A percentile compares a stretch with the other conserved stretches of the same genome.
These are phyloP conservation scores for Gonium pectorale DNA, from an alignment of 139 green algal genomes.

Conservation along the genomic window DNA sequence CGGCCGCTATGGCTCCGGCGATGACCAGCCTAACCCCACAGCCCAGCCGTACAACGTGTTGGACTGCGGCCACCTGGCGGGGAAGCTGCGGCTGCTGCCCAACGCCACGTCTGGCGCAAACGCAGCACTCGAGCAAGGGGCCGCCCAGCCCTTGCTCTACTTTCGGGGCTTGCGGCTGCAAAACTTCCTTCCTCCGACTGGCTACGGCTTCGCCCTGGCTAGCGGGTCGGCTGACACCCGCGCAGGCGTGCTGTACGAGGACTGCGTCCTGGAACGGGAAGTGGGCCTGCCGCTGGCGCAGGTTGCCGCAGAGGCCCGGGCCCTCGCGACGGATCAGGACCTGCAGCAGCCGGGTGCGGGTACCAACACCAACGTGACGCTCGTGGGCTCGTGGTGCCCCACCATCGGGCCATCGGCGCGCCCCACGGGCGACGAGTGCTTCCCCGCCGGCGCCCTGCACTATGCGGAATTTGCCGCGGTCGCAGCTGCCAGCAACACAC, in stretches of 20 bases:
- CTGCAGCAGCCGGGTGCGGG: too few relatives aligned
- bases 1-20: not conserved
- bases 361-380: too few relatives aligned
- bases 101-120: not conserved
- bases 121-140: not conserved
- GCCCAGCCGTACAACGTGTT: not conserved
- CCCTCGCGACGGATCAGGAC: not conserved
- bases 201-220: not conserved
- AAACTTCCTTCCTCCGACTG: constrained; percentile 19
- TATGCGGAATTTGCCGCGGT: too few relatives aligned
- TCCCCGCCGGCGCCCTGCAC: too few relatives aligned
- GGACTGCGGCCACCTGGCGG: not conserved
- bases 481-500: too few relatives aligned
- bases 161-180: constrained; percentile 8
- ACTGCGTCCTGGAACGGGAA: not conserved
- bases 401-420: too few relatives aligned
- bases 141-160: not conserved
- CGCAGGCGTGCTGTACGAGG: not conserved
- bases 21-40: too few relatives aligned
- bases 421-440: too few relatives aligned
- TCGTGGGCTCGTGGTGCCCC: too few relatives aligned
- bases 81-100: not conserved
- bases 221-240: not conserved
- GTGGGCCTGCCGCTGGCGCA: not conserved
- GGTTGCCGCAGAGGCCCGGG: too few relatives aligned